These are phyloP conservation scores for Eimeria maxima DNA, from an alignment of 169 alveolate species.

Conservation along the genomic window DNA sequence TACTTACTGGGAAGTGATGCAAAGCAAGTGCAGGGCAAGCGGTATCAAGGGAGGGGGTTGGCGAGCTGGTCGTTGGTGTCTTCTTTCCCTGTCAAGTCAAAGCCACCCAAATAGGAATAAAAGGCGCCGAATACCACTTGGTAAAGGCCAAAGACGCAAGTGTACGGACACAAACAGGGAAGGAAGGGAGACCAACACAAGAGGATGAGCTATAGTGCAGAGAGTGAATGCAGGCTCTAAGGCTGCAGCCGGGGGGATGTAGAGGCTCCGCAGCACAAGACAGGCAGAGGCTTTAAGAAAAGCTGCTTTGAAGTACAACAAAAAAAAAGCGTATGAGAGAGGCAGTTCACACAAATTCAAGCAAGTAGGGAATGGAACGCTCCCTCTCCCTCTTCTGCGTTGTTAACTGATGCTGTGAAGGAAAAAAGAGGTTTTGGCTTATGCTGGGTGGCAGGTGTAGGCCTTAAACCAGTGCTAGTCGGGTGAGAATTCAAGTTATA, in stretches of 20 bases:
- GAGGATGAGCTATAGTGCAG: background rate
- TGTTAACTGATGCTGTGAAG: background rate
- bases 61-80: slow-evolving; percentile 1
- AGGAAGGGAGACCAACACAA: background rate
- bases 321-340: background rate
- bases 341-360: background rate
- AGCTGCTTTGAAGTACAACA: background rate
- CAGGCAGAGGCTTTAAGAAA: background rate
- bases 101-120: slow-evolving; percentile 24
- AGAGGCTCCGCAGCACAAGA: background rate
- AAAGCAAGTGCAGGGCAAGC: background rate
- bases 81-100: slow-evolving; percentile 43
- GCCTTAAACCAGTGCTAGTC: background rate
- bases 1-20: slow-evolving; percentile 25
- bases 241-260: background rate
- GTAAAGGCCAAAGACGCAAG: background rate
- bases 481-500: background rate
- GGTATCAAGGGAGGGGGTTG: background rate
- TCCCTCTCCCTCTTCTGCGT: background rate
- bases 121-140: slow-evolving; percentile 3
- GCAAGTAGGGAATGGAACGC: background rate
- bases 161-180: background rate
- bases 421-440: background rate
- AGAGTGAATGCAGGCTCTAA: background rate
- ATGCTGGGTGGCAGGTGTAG: background rate